Conservation (phyloP, 768 basidiomycete genomes). For the Tricholoma sp. region DNA sequence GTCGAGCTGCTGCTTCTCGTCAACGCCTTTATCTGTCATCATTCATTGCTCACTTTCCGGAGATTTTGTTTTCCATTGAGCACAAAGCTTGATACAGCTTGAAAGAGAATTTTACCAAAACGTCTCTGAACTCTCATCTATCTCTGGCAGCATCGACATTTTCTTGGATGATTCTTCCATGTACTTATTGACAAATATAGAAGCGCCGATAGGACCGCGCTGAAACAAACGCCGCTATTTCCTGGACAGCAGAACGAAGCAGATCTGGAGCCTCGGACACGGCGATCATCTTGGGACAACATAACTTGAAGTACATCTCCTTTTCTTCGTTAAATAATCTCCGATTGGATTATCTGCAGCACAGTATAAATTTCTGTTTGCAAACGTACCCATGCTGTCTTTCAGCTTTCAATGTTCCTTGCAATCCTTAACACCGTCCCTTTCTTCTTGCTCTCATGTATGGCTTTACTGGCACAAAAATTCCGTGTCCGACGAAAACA, state of each 20-base stretch:
- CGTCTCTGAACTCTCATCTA: neutral
- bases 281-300: neutral
- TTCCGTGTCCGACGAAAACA: neutral
- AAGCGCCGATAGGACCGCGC: neutral
- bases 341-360: neutral
- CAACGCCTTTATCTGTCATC: neutral
- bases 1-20: neutral
- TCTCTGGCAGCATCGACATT: neutral
- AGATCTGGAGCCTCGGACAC: neutral
- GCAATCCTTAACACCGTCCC: slow-evolving; percentile 4
- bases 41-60: neutral
- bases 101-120: neutral
- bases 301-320: neutral
- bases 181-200: neutral
- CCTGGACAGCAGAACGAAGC: neutral
- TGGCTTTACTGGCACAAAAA: neutral
- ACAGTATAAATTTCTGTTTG: slow-evolving; percentile 2
- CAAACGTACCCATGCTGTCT: slow-evolving; percentile 1
- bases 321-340: neutral
- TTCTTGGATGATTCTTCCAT: neutral
- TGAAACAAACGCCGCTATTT: neutral
- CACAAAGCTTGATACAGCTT: neutral
- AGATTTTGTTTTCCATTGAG: neutral
- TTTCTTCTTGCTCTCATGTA: neutral
- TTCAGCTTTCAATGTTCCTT: slow-evolving; percentile 5